Base-by-base conservation (phyloP, 2,329 filamentous ascomycete species). In the Blumeria graminis region DNA sequence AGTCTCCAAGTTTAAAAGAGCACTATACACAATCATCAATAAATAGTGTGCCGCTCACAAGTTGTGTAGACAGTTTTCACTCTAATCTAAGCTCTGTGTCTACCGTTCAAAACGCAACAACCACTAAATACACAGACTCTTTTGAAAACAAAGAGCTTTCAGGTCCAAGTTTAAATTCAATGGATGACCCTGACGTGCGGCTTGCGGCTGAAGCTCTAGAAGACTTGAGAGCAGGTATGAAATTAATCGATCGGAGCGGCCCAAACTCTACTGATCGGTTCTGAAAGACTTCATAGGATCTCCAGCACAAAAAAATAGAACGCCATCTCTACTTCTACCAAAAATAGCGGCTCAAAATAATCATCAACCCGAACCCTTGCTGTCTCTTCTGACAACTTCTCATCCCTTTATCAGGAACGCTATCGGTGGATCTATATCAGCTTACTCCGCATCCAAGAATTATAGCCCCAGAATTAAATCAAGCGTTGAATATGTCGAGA, bases 401-500 rank as follows among this genome's bases (percentile, higher is more conserved):
- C 88, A 95, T 65, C 90, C 90, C 0, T 74, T 93, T 59, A 76
- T 95, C 14, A 87, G 86, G 9, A 86, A 80, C 33, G 87, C 88
- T 0, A 89, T 94, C 62, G 86, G 86, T 61, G 81, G 82, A 55
- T 90, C 88, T 0, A 77, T 90, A 7, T 87, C 84, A 1, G 86
- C 86, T 1, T 96, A 96, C 67, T 82, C 84, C 33, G 82, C 77
- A 2, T 88, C 86, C 10, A 95, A 96, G 69, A 86, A 89, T 62
- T 93, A 90, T 64, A 93, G 87, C 1, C 88, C 90, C 0, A 78
- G 84, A 1, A 86, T 95, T 66, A 88, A 86, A 68, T 84, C 85
- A n/a, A 80, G 88, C 59, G 90, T 86, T 53, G 87, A 94, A 67
- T 87, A 93, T 63, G 81, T 95, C 18, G 90, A 96, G 68, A 82